Base-by-base conservation (phyloP, 177 flowering plant species). In the Vitis hybrid region DNA sequence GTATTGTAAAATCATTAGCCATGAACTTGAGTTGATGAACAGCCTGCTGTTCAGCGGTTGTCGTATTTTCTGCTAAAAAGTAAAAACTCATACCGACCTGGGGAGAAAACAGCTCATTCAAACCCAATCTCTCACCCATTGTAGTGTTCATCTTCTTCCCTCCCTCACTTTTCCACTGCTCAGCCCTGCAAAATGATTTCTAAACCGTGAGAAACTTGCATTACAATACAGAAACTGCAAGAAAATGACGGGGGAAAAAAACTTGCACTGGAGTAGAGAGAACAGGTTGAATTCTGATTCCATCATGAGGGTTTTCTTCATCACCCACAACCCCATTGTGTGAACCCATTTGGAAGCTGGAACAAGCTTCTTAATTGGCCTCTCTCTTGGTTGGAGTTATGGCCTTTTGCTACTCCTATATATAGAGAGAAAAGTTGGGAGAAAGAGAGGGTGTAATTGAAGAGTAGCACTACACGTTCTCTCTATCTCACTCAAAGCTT, bases 181-280 rank as follows among this genome's bases (percentile, higher is more conserved):
- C 79, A 7, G 34, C 10, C 72, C 85, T 79, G 76, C 66, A 62
- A 55, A 75, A 10, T 6, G 1, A 52, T 4, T 32, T 32, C n/a
- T 12, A 45, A 52, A 18, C 19, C n/a, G 13, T 12, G 9, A 13
- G 26, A 55, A 40, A 11, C 34, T n/a, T 10, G 15, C 3, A 21
- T 52, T 18, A 60, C n/a, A 23, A 58, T 17, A 17, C 21, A 30
- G 3, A 52, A 40, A 59, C 30, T 6, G 1, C 30, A 14, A 32
- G 14, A 4, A 30, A 12, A 17, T 4, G 65, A 54, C n/a, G 11
- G 34, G 9, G 11, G 0, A 12, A 59, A 58, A n/a, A 3, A 62
- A 79, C 81, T 81, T 75, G 60, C 86, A 34, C 72, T 62, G 85
- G 85, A 18, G 85, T 75, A 30, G 79, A 61, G 32, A 73, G 72